A percentile compares a stretch with the other conserved stretches of the same genome.
Conservation (phyloP, 192 early-diverging fungal genomes). For the Backusella luteola region DNA sequence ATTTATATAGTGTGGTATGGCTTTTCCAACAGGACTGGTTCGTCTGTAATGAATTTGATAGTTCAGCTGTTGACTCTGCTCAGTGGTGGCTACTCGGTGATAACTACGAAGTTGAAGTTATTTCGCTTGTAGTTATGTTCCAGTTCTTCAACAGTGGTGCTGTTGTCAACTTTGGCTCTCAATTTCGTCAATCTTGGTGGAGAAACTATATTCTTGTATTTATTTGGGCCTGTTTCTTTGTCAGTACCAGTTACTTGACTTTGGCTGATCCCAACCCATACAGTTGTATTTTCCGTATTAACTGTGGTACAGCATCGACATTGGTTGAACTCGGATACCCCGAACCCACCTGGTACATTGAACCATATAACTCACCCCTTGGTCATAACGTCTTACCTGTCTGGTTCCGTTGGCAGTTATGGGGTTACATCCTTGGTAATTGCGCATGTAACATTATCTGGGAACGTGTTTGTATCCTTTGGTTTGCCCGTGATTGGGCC, state of each 20-base stretch:
- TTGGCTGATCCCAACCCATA: conserved; percentile 61
- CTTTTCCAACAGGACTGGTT: conserved; percentile 75
- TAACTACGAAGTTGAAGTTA: conserved; percentile 71
- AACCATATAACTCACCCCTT: conserved; percentile 57
- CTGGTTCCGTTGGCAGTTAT: conserved; percentile 61
- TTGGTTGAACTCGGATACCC: conserved; percentile 37
- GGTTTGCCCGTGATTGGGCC: conserved; percentile 44
- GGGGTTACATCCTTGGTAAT: conserved; percentile 47
- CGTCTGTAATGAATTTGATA: conserved; percentile 80
- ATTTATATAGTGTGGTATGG: conserved; percentile 42
- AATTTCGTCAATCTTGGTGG: conserved; percentile 61
- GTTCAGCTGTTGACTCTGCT: conserved; percentile 54
- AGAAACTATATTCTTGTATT: conserved; percentile 61
- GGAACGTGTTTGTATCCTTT: conserved; percentile 54
- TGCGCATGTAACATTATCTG: conserved; percentile 41
- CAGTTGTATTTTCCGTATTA: conserved; percentile 59
- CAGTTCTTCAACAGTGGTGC: conserved; percentile 73
- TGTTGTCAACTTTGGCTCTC: conserved; percentile 68
- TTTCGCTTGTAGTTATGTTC: conserved; percentile 60
- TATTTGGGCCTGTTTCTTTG: conserved; percentile 49
- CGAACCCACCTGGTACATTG: conserved; percentile 41
- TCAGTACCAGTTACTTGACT: conserved; percentile 47
- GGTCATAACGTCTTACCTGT: conserved; percentile 76
- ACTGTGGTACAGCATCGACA: conserved; percentile 61
- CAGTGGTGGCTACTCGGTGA: conserved; percentile 85